phyloP scores from a whole-genome alignment of 1,284 basidiomycete genomes.

The Sutorius eximius region DNA sequence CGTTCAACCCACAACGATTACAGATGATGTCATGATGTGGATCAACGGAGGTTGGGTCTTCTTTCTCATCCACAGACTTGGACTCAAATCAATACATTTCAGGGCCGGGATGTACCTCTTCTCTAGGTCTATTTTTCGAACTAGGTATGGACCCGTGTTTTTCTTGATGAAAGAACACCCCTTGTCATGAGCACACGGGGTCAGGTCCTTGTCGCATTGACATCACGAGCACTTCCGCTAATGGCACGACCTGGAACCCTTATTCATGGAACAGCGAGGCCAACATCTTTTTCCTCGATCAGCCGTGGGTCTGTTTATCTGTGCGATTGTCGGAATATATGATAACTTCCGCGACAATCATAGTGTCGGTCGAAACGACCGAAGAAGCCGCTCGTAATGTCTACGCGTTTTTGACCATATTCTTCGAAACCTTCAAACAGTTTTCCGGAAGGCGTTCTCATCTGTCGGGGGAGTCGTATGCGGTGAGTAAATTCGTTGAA shows the following conservation, averaged over 20 bases:
- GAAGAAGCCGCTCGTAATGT: constrained; percentile 74
- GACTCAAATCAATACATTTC: not conserved
- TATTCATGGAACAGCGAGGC: constrained; percentile 69
- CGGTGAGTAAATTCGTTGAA: constrained; percentile 37
- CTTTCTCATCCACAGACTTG: constrained; percentile 18
- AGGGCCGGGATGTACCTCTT: constrained; percentile 67
- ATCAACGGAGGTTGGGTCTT: constrained; percentile 57
- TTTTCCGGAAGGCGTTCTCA: constrained; percentile 65
- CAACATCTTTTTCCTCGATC: constrained; percentile 73
- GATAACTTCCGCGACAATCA: constrained; percentile 18
- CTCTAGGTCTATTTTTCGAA: constrained; percentile 67
- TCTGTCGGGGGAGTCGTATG: constrained; percentile 71
- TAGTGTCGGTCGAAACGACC: constrained; percentile 55
- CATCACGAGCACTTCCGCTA: constrained; percentile 45
- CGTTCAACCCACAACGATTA: not conserved
- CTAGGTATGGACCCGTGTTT: constrained; percentile 43
- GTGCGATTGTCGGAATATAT: not conserved
- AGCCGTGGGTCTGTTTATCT: constrained; percentile 56
- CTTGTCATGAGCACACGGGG: constrained; percentile 5
- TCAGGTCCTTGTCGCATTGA: constrained; percentile 60
- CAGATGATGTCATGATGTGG: constrained; percentile 72
- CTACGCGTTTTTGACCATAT: constrained; percentile 70
- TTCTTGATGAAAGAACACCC: constrained; percentile 7
- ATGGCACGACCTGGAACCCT: constrained; percentile 61
- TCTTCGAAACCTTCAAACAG: constrained; percentile 73